Conservation (phyloP, 2,329 filamentous ascomycete species). For the Fusarium secorum region DNA sequence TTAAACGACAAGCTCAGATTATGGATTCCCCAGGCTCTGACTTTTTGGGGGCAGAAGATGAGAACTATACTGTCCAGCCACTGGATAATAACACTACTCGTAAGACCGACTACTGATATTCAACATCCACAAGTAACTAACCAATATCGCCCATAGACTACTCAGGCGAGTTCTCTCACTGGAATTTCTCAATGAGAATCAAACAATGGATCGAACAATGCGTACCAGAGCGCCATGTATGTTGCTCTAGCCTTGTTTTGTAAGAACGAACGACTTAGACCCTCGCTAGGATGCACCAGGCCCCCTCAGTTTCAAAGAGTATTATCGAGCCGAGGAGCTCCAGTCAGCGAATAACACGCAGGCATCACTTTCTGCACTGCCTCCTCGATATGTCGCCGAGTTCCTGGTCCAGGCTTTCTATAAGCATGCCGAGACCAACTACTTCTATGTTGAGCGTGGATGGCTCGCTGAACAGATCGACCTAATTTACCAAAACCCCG, state of each 20-base stretch:
- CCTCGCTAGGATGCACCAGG: constrained; percentile 39
- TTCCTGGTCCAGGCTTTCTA: constrained; percentile 58
- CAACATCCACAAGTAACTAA: not conserved
- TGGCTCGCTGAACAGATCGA: constrained; percentile 55
- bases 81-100: constrained; percentile 53
- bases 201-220: constrained; percentile 59
- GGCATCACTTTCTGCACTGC: constrained; percentile 51
- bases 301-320: constrained; percentile 49
- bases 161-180: constrained; percentile 61
- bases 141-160: constrained; percentile 49
- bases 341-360: constrained; percentile 52
- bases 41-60: constrained; percentile 46
- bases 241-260: not conserved
- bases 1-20: constrained; percentile 29
- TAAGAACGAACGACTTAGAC: not conserved
- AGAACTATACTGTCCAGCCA: constrained; percentile 52
- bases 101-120: constrained; percentile 37
- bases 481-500: constrained; percentile 51
- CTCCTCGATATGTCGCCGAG: constrained; percentile 56
- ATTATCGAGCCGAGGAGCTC: constrained; percentile 56
- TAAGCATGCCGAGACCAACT: constrained; percentile 57
- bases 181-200: constrained; percentile 61
- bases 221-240: constrained; percentile 44
- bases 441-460: constrained; percentile 55
- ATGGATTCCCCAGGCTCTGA: constrained; percentile 39